Evolutionary conservation across 768 basidiomycete species (phyloP).

Genomic region (Termitomyces sp.): DNA sequence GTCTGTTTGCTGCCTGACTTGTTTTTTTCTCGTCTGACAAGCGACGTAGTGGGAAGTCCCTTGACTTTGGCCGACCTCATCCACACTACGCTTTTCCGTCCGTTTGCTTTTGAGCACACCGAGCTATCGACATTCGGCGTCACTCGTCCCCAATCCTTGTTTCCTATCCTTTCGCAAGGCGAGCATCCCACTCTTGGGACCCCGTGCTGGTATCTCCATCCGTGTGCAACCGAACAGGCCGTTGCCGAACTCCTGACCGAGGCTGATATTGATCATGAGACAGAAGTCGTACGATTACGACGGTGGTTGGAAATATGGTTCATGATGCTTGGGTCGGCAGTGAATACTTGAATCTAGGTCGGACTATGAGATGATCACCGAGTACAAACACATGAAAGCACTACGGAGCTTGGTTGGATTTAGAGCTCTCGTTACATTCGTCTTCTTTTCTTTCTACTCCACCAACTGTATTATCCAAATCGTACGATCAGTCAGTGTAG

Average conservation of each 20-base stretch:
- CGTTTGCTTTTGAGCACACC: slow-evolving; percentile 33
- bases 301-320: slow-evolving; percentile 77
- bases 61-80: slow-evolving; percentile 52
- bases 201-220: slow-evolving; percentile 84
- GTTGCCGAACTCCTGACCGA: slow-evolving; percentile 67
- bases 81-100: slow-evolving; percentile 54
- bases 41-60: slow-evolving; percentile 54
- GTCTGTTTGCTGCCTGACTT: slow-evolving; percentile 41
- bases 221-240: slow-evolving; percentile 67
- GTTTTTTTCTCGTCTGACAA: slow-evolving; percentile 6
- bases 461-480: slow-evolving; percentile 17
- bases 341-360: slow-evolving; percentile 38
- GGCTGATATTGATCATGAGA: slow-evolving; percentile 15
- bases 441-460: neutral
- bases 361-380: neutral
- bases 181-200: slow-evolving; percentile 77
- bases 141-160: slow-evolving; percentile 41
- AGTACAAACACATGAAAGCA: slow-evolving; percentile 13
- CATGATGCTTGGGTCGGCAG: slow-evolving; percentile 59
- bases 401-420: slow-evolving; percentile 13
- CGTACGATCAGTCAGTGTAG: slow-evolving; percentile 33
- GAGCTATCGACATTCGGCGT: slow-evolving; percentile 50
- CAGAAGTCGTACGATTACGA: slow-evolving; percentile 21
- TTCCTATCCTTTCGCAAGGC: slow-evolving; percentile 80
- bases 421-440: neutral